Evolutionary conservation across 2,329 filamentous ascomycete genomes (phyloP), one percentile per base, ranked within the genome.

Genomic region (Talaromyces islandicus): DNA sequence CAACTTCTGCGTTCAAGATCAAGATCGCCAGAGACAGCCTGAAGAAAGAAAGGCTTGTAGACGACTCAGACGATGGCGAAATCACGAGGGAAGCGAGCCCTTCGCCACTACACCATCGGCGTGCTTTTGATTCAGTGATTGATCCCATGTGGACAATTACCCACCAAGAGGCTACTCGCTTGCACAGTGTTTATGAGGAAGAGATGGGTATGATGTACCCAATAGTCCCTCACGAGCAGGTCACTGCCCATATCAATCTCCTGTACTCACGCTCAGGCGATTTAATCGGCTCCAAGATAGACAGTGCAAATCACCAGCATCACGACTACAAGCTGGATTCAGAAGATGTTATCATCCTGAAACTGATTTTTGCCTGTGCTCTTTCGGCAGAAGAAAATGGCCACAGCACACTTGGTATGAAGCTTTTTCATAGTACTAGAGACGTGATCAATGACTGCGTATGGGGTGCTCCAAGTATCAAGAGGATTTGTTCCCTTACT

Each of bases 171-270:
- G 89, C 92, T 65, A 73, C 92, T 11, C 85, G 90, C 0, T 76
- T 96, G 14, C 88, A 90, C 62, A 81, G 84, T 14, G 79, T 95
- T 0, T 92, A 93, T 70, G 89, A 95, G 63, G 91, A 96, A 65
- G 91, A 95, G 68, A 87, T 94, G 67, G 90, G 90, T 35, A 83
- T 92, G 66, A 94, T 96, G 90, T 96, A 95, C 69, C 92, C 92
- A 0, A 86, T 95, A 17, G 73, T 95, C 43, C 84, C 90, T 65
- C 86, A 94, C 32, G 84, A 89, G 62, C 64, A 81, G 59, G 78
- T 94, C 32, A 83, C 91, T 51, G 77, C 79, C 5, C 89, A 96
- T 70, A 87, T 88, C 1, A 84, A 84, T 7, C 68, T 29, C 80
- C 81, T 58, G 79, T 85, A 90, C 43, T 78, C 56, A 69, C 68